A percentile compares a stretch with the other conserved stretches of the same genome.
These are phyloP conservation scores for Sporisorium scitamineum DNA, from an alignment of 1,284 basidiomycete species.

Conservation along the genomic window DNA sequence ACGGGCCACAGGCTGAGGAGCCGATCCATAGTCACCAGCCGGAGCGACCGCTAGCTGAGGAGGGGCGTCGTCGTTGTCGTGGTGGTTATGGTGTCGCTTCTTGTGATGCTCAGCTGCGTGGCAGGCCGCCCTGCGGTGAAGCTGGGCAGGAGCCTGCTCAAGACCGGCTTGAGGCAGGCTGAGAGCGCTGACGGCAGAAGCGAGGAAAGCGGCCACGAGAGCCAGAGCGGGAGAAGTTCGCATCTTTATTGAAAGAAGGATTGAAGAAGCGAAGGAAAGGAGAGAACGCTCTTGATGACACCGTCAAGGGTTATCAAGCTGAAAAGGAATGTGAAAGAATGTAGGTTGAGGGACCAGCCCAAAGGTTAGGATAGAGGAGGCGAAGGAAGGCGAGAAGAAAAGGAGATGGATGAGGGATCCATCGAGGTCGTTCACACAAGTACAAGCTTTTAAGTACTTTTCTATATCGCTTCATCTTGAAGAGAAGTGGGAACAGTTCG, in stretches of 20 bases:
- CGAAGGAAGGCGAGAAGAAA: background rate
- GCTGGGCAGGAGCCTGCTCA: background rate
- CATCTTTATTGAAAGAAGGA: conserved; percentile 23
- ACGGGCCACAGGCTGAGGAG: background rate
- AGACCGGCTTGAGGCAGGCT: conserved; percentile 13
- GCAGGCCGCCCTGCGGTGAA: conserved; percentile 5
- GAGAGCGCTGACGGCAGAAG: conserved; percentile 14
- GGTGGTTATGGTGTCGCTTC: background rate
- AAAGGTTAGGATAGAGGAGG: background rate
- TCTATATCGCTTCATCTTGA: background rate
- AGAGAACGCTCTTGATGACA: too few relatives aligned
- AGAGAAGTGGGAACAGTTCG: background rate
- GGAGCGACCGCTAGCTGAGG: background rate
- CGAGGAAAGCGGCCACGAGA: conserved; percentile 29
- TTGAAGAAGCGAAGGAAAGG: background rate
- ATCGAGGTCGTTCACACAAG: background rate
- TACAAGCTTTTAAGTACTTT: background rate
- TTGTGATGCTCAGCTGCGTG: conserved; percentile 2
- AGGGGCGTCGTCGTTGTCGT: background rate
- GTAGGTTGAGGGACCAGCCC: conserved; percentile 35
- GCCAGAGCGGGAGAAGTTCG: conserved; percentile 27
- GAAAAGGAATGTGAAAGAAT: conserved; percentile 20
- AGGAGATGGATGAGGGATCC: background rate
- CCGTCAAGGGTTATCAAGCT: background rate
- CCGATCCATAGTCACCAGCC: background rate